Evolutionary conservation across 1,139 yeast species (phyloP).

Genomic region (Hansenula lynferdii): DNA sequence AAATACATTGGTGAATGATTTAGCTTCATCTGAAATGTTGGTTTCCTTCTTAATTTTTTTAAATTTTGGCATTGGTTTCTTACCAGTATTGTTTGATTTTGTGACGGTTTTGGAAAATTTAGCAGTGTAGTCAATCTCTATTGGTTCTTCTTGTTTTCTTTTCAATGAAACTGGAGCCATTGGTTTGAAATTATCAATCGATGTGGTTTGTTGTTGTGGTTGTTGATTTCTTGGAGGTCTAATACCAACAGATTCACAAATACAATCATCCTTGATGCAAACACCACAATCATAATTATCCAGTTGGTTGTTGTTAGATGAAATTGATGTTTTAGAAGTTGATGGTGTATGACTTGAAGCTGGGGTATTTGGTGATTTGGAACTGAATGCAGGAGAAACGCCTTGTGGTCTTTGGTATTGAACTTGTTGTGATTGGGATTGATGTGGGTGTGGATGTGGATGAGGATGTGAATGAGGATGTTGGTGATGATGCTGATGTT

Average conservation of each 20-base stretch:
- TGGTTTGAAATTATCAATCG: constrained; percentile 43
- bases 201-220: constrained; percentile 12
- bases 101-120: constrained; percentile 30
- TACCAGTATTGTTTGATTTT: constrained; percentile 1
- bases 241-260: constrained; percentile 64
- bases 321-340: constrained; percentile 10
- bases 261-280: constrained; percentile 64
- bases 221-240: constrained; percentile 24
- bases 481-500: constrained; percentile 4
- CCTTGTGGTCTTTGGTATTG: constrained; percentile 6
- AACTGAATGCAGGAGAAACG: constrained; percentile 5
- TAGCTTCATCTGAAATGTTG: constrained; percentile 12
- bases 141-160: constrained; percentile 25
- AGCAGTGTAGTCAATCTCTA: constrained; percentile 52
- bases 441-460: not conserved
- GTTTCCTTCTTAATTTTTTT: constrained; percentile 15
- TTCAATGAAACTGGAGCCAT: constrained; percentile 56
- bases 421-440: constrained; percentile 2
- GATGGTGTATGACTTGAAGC: constrained; percentile 17
- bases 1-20: constrained; percentile 20
- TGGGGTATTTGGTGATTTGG: constrained; percentile 11
- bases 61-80: constrained; percentile 21
- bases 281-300: constrained; percentile 51
- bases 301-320: constrained; percentile 3
- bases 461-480: constrained; percentile 4